phyloP scores from a whole-genome alignment of 176 grass and related monocot genomes.

The Eremochloa ophiuroides region DNA sequence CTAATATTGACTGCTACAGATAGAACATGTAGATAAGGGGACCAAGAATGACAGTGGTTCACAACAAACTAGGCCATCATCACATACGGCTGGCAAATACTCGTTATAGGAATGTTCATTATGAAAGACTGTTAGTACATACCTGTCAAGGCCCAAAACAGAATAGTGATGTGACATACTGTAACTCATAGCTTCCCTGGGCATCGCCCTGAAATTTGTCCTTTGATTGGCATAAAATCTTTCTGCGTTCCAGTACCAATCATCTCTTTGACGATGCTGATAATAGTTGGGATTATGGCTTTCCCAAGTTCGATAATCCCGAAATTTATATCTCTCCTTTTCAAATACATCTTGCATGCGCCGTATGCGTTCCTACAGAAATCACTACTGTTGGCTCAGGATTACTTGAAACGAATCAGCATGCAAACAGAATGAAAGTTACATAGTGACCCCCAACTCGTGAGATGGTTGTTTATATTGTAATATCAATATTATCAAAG shows the following conservation, averaged over 20 bases:
- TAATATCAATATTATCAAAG: background rate
- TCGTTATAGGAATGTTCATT: background rate
- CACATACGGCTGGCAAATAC: background rate
- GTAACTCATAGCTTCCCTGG: constrained; percentile 27
- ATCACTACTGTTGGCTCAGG: constrained; percentile 19
- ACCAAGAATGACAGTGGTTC: background rate
- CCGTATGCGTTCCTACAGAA: constrained; percentile 67
- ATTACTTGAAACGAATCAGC: constrained; percentile 31
- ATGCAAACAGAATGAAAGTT: background rate
- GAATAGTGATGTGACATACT: constrained; percentile 69
- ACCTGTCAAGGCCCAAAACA: constrained; percentile 76
- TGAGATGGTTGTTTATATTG: background rate
- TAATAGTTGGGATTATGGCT: constrained; percentile 36
- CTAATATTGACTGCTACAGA: background rate
- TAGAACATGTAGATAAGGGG: background rate
- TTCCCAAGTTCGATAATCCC: constrained; percentile 45
- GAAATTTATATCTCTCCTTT: constrained; percentile 66
- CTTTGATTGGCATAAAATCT: constrained; percentile 53
- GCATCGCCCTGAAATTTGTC: constrained; percentile 49
- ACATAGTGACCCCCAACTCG: background rate
- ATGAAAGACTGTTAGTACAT: background rate
- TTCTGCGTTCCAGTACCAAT: constrained; percentile 63
- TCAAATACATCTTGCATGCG: constrained; percentile 67
- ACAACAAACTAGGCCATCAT: background rate
- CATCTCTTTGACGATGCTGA: constrained; percentile 56